These are phyloP conservation scores for Aspergillus hortae DNA, from an alignment of 2,329 filamentous ascomycete genomes.

Conservation along the genomic window DNA sequence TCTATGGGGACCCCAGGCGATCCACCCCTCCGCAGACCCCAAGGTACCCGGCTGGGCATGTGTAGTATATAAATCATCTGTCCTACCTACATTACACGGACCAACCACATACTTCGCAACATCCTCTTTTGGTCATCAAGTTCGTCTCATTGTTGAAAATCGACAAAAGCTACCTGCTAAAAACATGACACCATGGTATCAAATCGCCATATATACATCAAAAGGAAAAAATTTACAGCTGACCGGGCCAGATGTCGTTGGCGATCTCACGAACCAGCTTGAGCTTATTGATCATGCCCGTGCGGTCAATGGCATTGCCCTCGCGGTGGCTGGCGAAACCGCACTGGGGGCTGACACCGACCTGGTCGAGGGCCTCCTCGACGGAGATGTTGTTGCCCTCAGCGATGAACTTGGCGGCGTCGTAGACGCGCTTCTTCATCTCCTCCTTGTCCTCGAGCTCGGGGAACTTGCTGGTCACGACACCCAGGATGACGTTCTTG, in stretches of 20 bases:
- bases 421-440: constrained; percentile 57
- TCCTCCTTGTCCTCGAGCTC: constrained; percentile 62
- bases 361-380: constrained; percentile 65
- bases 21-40: neutral
- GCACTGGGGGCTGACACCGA: constrained; percentile 68
- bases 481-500: constrained; percentile 63
- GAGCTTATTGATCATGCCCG: constrained; percentile 72
- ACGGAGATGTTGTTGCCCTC: constrained; percentile 61
- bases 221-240: constrained; percentile 36
- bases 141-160: constrained; percentile 13
- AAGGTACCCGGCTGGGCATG: constrained; percentile 1
- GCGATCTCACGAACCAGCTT: constrained; percentile 67
- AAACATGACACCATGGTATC: neutral
- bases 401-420: constrained; percentile 65
- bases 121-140: neutral
- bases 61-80: no score
- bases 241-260: constrained; percentile 65
- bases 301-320: constrained; percentile 65
- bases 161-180: constrained; percentile 2
- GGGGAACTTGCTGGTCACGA: constrained; percentile 61
- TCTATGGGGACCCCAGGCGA: neutral
- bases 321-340: constrained; percentile 71
- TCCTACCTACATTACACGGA: neutral
- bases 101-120: neutral
- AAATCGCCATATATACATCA: neutral